Evolutionary conservation across 2,329 filamentous ascomycete genomes (phyloP), one percentile per base, ranked within the genome.

Genomic region (Amauroascus verrucosus): DNA sequence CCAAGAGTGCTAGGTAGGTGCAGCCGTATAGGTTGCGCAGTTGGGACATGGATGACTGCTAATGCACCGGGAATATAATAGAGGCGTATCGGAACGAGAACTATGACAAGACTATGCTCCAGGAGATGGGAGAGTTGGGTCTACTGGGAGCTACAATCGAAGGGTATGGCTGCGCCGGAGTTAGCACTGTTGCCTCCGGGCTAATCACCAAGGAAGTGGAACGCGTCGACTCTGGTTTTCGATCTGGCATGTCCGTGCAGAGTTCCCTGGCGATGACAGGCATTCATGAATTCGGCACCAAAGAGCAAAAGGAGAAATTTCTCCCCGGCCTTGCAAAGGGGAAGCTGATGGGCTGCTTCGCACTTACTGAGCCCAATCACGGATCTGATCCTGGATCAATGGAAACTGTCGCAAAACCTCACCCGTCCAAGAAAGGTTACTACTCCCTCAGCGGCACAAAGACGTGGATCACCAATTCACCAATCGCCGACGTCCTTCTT

Each of bases 381-480:
- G 89, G 89, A 56, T 93, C 86, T 54, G 90, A 95, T 65, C 89
- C 89, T 4, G 89, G 88, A 13, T 87, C 85, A 33, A 91, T 95
- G 88, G 89, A 95, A 76, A 88, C 85, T 5, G 77, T 80, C 8
- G 90, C 89, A n/a, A 88, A 83, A 66, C 83, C 84, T 47, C 88
- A 95, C 66, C 86, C 88, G 5, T 83, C 81, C 6, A 90, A 90
- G 75, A 84, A 86, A 64, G 89, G 88, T 1, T 88, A 88, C 68
- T 86, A 84, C 62, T 79, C 83, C 41, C 72, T 95, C 33, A 88
- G 83, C 44, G 89, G 89, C 1, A 75, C 86, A 48, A 95, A 95
- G 76, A 95, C 90, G 0, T 95, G 89, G 89, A 95, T 95, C 67
- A 95, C 89, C 13, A 95, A 95, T 70, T 91, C 86, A 6, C 89